A percentile compares a stretch with the other conserved stretches of the same genome.
Conservation (phyloP, 768 basidiomycete genomes). For the Lentinula boryana region DNA sequence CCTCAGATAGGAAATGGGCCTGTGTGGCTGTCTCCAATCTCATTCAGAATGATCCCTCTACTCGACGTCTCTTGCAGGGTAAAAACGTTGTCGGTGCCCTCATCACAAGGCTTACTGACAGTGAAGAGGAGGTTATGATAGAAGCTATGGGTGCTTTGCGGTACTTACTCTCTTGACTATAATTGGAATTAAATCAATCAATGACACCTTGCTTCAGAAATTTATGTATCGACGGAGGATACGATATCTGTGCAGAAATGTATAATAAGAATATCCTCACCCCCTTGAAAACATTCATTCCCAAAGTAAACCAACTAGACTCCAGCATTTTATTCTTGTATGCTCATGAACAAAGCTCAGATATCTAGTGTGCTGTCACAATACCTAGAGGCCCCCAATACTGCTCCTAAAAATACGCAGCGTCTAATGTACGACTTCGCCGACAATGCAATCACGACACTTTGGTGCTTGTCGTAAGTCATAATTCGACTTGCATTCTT, state of each 20-base stretch:
- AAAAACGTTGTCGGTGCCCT: conserved; percentile 85
- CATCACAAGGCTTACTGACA: conserved; percentile 83
- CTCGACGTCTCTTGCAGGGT: conserved; percentile 81
- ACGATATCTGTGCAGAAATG: conserved; percentile 95
- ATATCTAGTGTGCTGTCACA: conserved; percentile 69
- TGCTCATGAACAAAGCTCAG: conserved; percentile 29
- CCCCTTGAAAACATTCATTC: conserved; percentile 68
- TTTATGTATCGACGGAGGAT: conserved; percentile 90
- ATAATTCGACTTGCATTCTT: neutral
- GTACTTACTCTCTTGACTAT: conserved; percentile 33
- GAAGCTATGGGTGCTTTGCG: conserved; percentile 87
- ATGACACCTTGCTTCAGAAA: conserved; percentile 48
- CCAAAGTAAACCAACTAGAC: conserved; percentile 47
- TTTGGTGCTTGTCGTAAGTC: conserved; percentile 94
- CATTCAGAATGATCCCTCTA: conserved; percentile 93
- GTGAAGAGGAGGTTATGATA: conserved; percentile 84
- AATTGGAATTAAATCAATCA: neutral
- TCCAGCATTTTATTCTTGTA: neutral
- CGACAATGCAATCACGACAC: conserved; percentile 85
- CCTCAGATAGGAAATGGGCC: conserved; percentile 86
- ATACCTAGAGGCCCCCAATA: conserved; percentile 54
- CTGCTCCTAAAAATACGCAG: conserved; percentile 62
- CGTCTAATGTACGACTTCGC: conserved; percentile 82
- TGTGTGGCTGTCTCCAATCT: conserved; percentile 95
- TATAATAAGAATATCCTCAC: conserved; percentile 91